phyloP scores from a whole-genome alignment of 73 alveolate species.

The Paramecium primaurelia region DNA sequence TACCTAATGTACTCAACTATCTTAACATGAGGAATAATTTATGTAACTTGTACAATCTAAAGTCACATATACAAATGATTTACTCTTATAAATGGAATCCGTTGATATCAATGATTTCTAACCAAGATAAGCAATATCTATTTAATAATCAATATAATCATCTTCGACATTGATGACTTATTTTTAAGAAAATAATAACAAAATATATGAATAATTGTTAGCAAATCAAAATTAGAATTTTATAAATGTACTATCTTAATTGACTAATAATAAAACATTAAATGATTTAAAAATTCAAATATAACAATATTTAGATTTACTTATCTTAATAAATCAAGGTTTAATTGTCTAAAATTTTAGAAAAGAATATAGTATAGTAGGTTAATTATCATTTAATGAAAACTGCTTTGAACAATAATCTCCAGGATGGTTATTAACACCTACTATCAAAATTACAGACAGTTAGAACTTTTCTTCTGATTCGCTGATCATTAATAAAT shows the following conservation, averaged over 20 bases:
- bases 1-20: neutral
- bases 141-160: neutral
- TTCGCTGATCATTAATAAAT: neutral
- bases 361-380: neutral
- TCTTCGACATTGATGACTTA: neutral
- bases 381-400: neutral
- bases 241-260: neutral
- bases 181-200: neutral
- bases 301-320: neutral
- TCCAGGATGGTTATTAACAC: constrained; percentile 31
- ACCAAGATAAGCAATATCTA: neutral
- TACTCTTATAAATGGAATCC: constrained; percentile 7
- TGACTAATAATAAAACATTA: neutral
- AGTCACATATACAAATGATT: neutral
- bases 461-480: neutral
- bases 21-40: neutral
- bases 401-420: neutral
- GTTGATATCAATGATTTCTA: neutral
- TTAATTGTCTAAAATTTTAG: neutral
- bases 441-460: neutral
- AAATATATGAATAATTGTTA: neutral
- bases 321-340: neutral
- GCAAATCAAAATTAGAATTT: neutral
- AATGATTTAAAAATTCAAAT: neutral
- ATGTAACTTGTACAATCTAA: neutral